Conservation (phyloP, 2,329 filamentous ascomycete species). For the Exophiala xenobiotica region DNA sequence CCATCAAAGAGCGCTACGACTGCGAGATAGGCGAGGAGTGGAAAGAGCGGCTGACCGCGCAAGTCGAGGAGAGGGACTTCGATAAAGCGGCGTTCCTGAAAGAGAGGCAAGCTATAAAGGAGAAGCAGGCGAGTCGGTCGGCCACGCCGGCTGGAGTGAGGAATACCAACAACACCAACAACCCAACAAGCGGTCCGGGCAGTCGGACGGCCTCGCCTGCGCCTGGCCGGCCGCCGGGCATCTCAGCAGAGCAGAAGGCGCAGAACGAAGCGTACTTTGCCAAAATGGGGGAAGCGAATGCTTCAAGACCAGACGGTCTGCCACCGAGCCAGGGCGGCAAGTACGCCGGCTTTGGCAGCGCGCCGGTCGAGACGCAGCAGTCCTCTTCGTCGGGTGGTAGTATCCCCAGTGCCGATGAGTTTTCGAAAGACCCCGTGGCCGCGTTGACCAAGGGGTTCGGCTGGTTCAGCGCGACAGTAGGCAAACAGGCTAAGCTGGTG, state of each 20-base stretch:
- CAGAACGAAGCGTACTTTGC: slow-evolving; percentile 89
- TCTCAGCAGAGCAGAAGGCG: slow-evolving; percentile 56
- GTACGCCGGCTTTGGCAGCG: slow-evolving; percentile 85
- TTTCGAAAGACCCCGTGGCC: slow-evolving; percentile 86
- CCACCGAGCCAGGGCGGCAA: slow-evolving; percentile 91
- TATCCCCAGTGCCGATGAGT: slow-evolving; percentile 74
- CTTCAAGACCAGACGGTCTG: slow-evolving; percentile 67
- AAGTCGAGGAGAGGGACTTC: slow-evolving; percentile 85
- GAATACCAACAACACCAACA: slow-evolving; percentile 29
- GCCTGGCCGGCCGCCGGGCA: slow-evolving; percentile 18
- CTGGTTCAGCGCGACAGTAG: slow-evolving; percentile 86
- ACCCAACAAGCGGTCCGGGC: slow-evolving; percentile 23
- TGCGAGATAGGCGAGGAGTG: slow-evolving; percentile 90
- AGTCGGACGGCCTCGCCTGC: slow-evolving; percentile 34
- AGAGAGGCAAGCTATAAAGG: slow-evolving; percentile 38
- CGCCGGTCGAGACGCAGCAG: slow-evolving; percentile 50
- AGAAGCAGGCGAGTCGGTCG: slow-evolving; percentile 35
- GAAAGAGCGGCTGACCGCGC: slow-evolving; percentile 84
- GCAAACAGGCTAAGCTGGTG: slow-evolving; percentile 85
- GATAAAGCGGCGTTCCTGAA: slow-evolving; percentile 66
- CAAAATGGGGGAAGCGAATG: slow-evolving; percentile 78
- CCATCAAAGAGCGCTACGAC: slow-evolving; percentile 86
- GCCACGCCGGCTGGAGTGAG: slow-evolving; percentile 41
- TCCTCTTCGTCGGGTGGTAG: slow-evolving; percentile 35
- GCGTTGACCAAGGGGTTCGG: slow-evolving; percentile 90